Percentiles rank a stretch among this genome's conserved stretches.
These are phyloP conservation scores for Alternaria gansuensis DNA, from an alignment of 2,329 filamentous ascomycete genomes.

Conservation along the genomic window DNA sequence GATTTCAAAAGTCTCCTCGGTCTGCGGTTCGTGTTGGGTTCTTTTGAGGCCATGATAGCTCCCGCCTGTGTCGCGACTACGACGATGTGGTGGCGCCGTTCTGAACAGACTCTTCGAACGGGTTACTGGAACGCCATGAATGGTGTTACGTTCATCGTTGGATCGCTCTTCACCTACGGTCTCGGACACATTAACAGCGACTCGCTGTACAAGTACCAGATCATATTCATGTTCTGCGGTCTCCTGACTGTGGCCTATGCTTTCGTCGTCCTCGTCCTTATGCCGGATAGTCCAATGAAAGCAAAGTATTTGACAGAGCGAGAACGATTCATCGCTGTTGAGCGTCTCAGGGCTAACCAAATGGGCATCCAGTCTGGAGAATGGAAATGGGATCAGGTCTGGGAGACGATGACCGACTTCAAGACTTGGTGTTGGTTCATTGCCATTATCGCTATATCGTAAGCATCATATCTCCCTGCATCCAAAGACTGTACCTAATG, in stretches of 20 bases:
- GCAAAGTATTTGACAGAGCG: slow-evolving; percentile 40
- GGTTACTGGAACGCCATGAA: slow-evolving; percentile 70
- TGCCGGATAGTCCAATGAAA: slow-evolving; percentile 57
- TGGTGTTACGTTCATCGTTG: slow-evolving; percentile 65
- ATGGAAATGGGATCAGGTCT: slow-evolving; percentile 75
- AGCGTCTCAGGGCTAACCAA: slow-evolving; percentile 34
- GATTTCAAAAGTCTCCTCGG: slow-evolving; percentile 51
- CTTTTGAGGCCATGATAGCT: slow-evolving; percentile 48
- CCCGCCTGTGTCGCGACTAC: slow-evolving; percentile 67
- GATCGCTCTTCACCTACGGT: slow-evolving; percentile 65
- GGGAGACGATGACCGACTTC: slow-evolving; percentile 36
- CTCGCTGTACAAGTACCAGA: slow-evolving; percentile 55
- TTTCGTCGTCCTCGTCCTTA: slow-evolving; percentile 51
- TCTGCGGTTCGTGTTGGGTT: slow-evolving; percentile 55
- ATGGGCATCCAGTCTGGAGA: slow-evolving; percentile 71
- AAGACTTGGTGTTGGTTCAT: slow-evolving; percentile 62
- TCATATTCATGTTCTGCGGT: slow-evolving; percentile 58
- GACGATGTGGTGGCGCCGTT: slow-evolving; percentile 68
- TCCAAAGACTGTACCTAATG: background rate
- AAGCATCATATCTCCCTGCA: slow-evolving; percentile 47
- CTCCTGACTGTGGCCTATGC: slow-evolving; percentile 58
- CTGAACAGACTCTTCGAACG: slow-evolving; percentile 65
- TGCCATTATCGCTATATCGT: slow-evolving; percentile 56
- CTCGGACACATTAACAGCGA: slow-evolving; percentile 63
- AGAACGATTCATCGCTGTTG: slow-evolving; percentile 31